These are phyloP conservation scores for Colletotrichum paranaense DNA, from an alignment of 2,329 filamentous ascomycete species.

Conservation along the genomic window DNA sequence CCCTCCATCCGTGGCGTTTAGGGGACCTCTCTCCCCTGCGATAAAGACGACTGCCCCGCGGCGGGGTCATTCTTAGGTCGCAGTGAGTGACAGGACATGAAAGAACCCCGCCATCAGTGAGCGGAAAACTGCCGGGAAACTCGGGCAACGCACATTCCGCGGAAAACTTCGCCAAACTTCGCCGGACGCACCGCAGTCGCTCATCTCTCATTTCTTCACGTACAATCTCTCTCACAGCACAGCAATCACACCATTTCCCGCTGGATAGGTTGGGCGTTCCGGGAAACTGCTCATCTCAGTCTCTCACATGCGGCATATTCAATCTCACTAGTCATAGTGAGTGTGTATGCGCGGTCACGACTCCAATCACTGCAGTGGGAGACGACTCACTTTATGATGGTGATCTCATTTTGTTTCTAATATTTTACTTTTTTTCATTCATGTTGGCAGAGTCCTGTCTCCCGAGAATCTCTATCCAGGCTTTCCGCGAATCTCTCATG, in stretches of 20 bases:
- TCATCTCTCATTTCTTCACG: background rate
- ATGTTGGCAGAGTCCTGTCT: background rate
- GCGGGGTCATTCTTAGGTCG: background rate
- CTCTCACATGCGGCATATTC: no score
- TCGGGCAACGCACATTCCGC: background rate
- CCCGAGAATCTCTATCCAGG: background rate
- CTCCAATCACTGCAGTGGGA: background rate
- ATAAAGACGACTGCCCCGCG: background rate
- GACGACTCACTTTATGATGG: background rate
- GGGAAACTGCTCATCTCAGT: background rate
- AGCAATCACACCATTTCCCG: background rate
- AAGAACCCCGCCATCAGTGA: slow-evolving; percentile 16
- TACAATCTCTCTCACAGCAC: background rate
- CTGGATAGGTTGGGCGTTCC: background rate
- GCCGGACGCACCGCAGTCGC: slow-evolving; percentile 21
- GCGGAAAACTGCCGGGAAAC: slow-evolving; percentile 7
- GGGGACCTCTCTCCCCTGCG: background rate
- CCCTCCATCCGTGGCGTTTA: slow-evolving; percentile 1
- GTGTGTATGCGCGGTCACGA: no score
- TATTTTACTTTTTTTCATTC: background rate
- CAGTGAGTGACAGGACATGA: background rate
- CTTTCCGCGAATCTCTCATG: background rate
- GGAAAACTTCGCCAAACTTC: slow-evolving; percentile 22
- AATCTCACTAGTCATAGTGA: no score
- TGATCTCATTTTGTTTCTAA: no score